Conservation (phyloP, 495 filamentous ascomycete genomes). For the Penicillium silybi region DNA sequence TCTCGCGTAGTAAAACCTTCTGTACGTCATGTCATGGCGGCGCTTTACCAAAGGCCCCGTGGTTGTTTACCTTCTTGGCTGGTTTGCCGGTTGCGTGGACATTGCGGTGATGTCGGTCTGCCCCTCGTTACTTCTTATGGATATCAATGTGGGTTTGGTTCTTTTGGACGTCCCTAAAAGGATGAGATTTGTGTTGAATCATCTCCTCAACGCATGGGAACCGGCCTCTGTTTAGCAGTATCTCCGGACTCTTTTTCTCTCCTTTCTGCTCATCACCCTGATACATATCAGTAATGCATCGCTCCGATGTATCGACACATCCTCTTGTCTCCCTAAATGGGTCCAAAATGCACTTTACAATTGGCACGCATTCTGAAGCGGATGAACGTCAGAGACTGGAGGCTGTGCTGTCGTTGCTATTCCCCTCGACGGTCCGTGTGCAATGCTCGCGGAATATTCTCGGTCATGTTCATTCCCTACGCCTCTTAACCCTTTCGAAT, state of each 20-base stretch:
- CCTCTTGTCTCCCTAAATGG: conserved; percentile 9
- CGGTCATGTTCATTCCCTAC: conserved; percentile 51
- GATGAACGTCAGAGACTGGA: conserved; percentile 33
- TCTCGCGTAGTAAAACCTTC: conserved; percentile 25
- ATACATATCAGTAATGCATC: conserved; percentile 13
- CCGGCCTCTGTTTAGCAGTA: background rate
- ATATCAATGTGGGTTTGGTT: conserved; percentile 8
- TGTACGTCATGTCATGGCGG: conserved; percentile 4
- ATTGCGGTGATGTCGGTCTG: conserved; percentile 14
- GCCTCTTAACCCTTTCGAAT: conserved; percentile 51
- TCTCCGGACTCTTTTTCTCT: background rate
- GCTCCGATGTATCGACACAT: conserved; percentile 9
- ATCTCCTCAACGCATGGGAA: conserved; percentile 4
- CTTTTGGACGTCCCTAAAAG: background rate
- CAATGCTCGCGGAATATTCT: conserved; percentile 40
- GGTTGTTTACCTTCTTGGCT: background rate
- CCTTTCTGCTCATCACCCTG: background rate
- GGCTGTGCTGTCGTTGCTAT: conserved; percentile 38
- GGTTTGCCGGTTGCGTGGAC: conserved; percentile 9
- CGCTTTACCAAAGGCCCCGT: conserved; percentile 9
- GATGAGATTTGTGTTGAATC: background rate
- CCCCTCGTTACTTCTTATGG: conserved; percentile 5
- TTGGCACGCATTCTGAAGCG: conserved; percentile 17
- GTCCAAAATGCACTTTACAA: conserved; percentile 1
- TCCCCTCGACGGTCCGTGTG: conserved; percentile 37